Evolutionary conservation across 1,284 basidiomycete genomes (phyloP).

Genomic region (Pterula multifida): DNA sequence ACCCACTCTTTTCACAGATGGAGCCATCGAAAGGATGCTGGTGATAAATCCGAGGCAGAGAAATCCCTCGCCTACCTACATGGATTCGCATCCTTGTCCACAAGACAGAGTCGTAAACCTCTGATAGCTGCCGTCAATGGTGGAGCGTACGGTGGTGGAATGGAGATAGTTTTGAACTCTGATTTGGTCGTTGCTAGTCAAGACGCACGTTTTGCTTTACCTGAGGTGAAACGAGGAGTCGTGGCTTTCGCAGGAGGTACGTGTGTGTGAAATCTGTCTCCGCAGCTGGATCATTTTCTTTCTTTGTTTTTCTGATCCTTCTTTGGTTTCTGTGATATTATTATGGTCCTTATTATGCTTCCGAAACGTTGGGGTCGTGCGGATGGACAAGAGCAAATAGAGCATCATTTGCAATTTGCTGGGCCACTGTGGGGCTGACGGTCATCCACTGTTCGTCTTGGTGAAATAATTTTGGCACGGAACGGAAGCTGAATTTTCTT

Average conservation of each 20-base stretch:
- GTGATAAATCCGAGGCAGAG: background rate
- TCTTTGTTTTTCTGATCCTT: background rate
- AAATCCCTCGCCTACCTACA: constrained; percentile 27
- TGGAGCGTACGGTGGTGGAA: constrained; percentile 70
- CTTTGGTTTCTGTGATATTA: background rate
- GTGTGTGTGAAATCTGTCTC: background rate
- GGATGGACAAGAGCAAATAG: too few relatives aligned
- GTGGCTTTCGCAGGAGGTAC: constrained; percentile 50
- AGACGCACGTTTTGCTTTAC: constrained; percentile 63
- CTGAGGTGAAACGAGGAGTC: constrained; percentile 76
- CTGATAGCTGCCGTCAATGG: constrained; percentile 80
- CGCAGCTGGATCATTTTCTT: background rate
- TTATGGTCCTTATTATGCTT: too few relatives aligned
- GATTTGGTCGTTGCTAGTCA: constrained; percentile 72
- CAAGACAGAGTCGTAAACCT: constrained; percentile 60
- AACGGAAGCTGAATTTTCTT: too few relatives aligned
- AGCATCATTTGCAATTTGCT: too few relatives aligned
- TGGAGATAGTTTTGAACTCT: constrained; percentile 72
- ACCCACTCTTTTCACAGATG: constrained; percentile 1
- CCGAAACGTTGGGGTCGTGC: too few relatives aligned
- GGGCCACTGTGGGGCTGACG: too few relatives aligned
- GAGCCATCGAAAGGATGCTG: background rate
- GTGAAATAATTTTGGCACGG: too few relatives aligned
- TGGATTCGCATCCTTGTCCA: constrained; percentile 72
- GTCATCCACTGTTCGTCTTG: too few relatives aligned